These are phyloP conservation scores for Sporisorium reilianum DNA, from an alignment of 1,284 basidiomycete species.

Conservation along the genomic window DNA sequence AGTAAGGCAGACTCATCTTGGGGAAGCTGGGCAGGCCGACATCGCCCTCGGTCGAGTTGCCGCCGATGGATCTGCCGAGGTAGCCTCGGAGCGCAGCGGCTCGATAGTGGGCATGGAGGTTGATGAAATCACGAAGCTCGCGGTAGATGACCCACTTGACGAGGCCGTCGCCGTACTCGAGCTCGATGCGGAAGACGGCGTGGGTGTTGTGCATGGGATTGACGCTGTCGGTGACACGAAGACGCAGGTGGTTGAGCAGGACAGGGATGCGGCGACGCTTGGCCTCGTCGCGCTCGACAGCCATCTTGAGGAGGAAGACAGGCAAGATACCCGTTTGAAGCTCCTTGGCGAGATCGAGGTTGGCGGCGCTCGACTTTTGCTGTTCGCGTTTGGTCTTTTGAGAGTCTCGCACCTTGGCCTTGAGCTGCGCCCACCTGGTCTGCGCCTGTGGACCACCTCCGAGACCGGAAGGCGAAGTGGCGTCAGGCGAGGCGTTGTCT, in stretches of 20 bases:
- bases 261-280: conserved; percentile 84
- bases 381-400: conserved; percentile 46
- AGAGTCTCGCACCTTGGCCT: conserved; percentile 53
- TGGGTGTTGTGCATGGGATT: conserved; percentile 83
- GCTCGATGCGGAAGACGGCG: conserved; percentile 90
- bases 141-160: conserved; percentile 93
- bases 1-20: conserved; percentile 83
- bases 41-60: conserved; percentile 53
- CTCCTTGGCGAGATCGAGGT: conserved; percentile 48
- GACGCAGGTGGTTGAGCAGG: conserved; percentile 85
- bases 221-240: conserved; percentile 85
- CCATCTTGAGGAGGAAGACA: conserved; percentile 76
- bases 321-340: conserved; percentile 52
- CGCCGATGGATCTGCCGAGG: conserved; percentile 54
- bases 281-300: conserved; percentile 92
- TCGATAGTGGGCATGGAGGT: conserved; percentile 89
- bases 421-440: conserved; percentile 54
- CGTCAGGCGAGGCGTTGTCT: conserved; percentile 16
- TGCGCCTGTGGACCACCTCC: conserved; percentile 23
- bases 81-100: conserved; percentile 74
- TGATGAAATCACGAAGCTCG: conserved; percentile 90
- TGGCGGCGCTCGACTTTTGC: conserved; percentile 42
- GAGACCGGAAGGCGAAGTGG: conserved; percentile 8
- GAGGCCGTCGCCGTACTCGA: conserved; percentile 95
- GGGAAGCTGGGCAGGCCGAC: conserved; percentile 93